Conservation (phyloP, 768 basidiomycete genomes). For the Macrocybe gigantea region DNA sequence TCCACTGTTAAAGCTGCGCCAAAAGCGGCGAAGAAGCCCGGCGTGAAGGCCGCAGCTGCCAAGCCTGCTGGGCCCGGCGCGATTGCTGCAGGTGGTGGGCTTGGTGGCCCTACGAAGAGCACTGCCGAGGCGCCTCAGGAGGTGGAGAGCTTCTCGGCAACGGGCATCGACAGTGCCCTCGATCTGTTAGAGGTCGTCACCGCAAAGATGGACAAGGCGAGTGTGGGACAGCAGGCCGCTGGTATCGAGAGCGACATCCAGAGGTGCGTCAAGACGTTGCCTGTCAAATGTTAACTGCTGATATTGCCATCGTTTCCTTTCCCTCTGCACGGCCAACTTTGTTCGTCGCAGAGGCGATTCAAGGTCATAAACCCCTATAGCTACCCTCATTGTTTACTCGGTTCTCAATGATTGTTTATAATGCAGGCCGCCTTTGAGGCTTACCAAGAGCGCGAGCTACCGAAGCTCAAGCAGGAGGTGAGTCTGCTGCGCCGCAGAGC, state of each 20-base stretch:
- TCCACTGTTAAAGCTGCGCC: slow-evolving; percentile 58
- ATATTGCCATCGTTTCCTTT: not conserved
- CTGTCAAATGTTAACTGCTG: not conserved
- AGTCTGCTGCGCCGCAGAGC: slow-evolving; percentile 11
- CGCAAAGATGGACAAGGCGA: slow-evolving; percentile 91
- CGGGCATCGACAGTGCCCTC: slow-evolving; percentile 86
- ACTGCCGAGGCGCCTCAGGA: slow-evolving; percentile 15
- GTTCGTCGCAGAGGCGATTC: slow-evolving; percentile 65
- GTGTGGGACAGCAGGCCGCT: slow-evolving; percentile 82
- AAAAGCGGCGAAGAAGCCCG: slow-evolving; percentile 50
- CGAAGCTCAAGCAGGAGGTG: slow-evolving; percentile 71
- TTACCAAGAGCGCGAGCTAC: slow-evolving; percentile 83
- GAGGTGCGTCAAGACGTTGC: slow-evolving; percentile 51
- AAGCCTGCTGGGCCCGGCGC: slow-evolving; percentile 83
- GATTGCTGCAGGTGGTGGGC: slow-evolving; percentile 66
- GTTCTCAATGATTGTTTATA: slow-evolving; percentile 6
- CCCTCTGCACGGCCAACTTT: slow-evolving; percentile 1
- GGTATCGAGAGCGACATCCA: slow-evolving; percentile 84
- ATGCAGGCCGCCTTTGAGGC: slow-evolving; percentile 80
- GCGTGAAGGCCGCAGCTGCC: slow-evolving; percentile 36
- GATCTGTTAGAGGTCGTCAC: slow-evolving; percentile 87
- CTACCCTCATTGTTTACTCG: slow-evolving; percentile 2
- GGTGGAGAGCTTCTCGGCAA: slow-evolving; percentile 70
- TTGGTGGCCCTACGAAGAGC: slow-evolving; percentile 19
- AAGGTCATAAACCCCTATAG: slow-evolving; percentile 44